Base-by-base conservation (phyloP, 2,329 filamentous ascomycete genomes). In the Calonectria pseudoturangicola region DNA sequence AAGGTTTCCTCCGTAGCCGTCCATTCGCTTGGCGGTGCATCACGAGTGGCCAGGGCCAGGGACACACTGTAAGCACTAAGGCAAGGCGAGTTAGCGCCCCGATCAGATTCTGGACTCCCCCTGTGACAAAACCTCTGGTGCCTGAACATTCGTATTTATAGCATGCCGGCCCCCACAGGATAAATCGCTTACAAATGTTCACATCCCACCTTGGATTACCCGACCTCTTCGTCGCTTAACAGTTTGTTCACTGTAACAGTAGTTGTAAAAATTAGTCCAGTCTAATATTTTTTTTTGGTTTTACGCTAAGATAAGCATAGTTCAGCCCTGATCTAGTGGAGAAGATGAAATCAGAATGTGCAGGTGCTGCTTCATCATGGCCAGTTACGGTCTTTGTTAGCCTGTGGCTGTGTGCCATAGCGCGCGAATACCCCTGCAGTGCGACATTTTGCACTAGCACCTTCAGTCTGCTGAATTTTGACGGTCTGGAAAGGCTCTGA, bases 41-140 rank as follows among this genome's bases (percentile, higher is more conserved):
- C n/a, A 6, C 51, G 51, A 58, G 51, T 58, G 51, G 51, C 28
- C 27, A 4, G 6, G 13, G n/a, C 27, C 15, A 39, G 51, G 27
- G 30, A 27, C 33, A 28, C 21, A 9, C 30, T 58, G 51, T 58
- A 36, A 58, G 54, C 54, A 27, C 54, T 41, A 58, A 41, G n/a
- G 13, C 33, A 4, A 39, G 33, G 27, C 10, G 30, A 39, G 51
- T 58, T 58, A 58, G 51, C 51, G 47, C 47, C 28, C 25, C 2
- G 9, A n/a, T n/a, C 4, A 21, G 43, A 21, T 9, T 45, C 16
- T 45, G 48, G 15, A 39, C 2, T 30, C 13, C 12, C 8, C n/a
- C 51, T 33, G 51, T 5, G 15, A n/a, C 10, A n/a, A 58, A 25
- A 16, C 18, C 12, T 30, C 30, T 25, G 51, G 10, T 56, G 18